phyloP scores from a whole-genome alignment of 805 yeast species.

The Ogataea paraovalis region DNA sequence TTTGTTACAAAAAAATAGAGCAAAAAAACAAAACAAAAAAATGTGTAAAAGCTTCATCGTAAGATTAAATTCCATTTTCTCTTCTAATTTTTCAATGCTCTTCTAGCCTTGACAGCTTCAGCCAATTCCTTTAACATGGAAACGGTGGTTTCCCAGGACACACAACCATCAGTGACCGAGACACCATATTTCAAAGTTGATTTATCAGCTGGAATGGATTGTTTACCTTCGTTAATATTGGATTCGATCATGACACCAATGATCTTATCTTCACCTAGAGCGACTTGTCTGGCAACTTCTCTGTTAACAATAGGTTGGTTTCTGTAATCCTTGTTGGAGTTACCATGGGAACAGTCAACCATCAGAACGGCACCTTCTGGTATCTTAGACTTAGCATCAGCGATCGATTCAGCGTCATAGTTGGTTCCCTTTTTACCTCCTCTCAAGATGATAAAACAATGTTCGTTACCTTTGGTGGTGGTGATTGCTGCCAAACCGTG shows the following conservation, averaged over 20 bases:
- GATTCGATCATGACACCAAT: slow-evolving; percentile 97
- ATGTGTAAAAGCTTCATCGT: too few relatives aligned
- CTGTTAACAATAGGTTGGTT: slow-evolving; percentile 91
- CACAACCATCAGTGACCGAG: slow-evolving; percentile 95
- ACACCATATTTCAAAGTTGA: slow-evolving; percentile 81
- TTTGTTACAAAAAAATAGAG: too few relatives aligned
- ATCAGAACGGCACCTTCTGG: slow-evolving; percentile 68
- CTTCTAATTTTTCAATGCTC: slow-evolving; percentile 79
- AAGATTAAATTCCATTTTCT: too few relatives aligned
- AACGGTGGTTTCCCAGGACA: slow-evolving; percentile 83
- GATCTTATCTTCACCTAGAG: slow-evolving; percentile 63
- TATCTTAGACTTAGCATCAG: too few relatives aligned
- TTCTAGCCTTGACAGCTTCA: slow-evolving; percentile 75
- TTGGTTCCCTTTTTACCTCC: slow-evolving; percentile 96
- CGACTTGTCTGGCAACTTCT: slow-evolving; percentile 72
- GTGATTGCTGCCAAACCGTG: slow-evolving; percentile 96
- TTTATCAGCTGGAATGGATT: slow-evolving; percentile 83
- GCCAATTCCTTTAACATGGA: slow-evolving; percentile 67
- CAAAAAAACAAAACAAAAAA: too few relatives aligned
- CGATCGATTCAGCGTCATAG: slow-evolving; percentile 81
- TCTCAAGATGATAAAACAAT: slow-evolving; percentile 90
- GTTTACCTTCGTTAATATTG: slow-evolving; percentile 88
- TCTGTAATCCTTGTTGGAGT: slow-evolving; percentile 87
- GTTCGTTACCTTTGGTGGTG: slow-evolving; percentile 90
- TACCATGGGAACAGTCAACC: slow-evolving; percentile 99